Evolutionary conservation across 2,329 filamentous ascomycete species (phyloP), one percentile per base, ranked within the genome.

Genomic region (Cytospora leucostoma): DNA sequence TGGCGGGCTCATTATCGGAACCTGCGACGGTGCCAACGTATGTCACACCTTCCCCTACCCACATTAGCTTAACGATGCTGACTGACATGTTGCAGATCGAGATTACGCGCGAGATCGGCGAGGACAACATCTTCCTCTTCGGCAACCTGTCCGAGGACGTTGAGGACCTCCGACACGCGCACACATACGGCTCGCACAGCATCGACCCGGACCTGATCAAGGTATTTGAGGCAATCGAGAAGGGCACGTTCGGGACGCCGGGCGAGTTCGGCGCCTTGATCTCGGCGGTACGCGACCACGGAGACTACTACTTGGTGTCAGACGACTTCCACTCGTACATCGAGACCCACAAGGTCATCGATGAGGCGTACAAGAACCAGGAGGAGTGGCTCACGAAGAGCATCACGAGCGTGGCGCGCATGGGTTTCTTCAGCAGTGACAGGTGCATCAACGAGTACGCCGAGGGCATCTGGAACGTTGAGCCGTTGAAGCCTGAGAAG

Each of bases 51-150:
- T 27, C 50, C 38, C 38, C 38, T 5, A 5, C 38, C 40, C 15
- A 17, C 21, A 3, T n/a, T 19, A 11, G 13, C 12, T 21, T n/a
- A 59, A 55, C 13, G 47, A 2, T 27, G 27, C 65, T 71, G 8
- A 71, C 52, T 61, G 60, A 51, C 19, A 12, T 12, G 3, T 10
- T 56, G 77, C 65, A 89, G 91, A 97, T 97, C 76, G 93, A 97
- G 80, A 98, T 98, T 74, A 98, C 95, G 4, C 92, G 95, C 64
- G 95, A 99, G 78, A 91, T 98, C 73, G 92, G 93, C 71, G 93
- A 98, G 73, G 88, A 92, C 74, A 98, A 98, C 79, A 97, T 99
- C 75, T 99, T 99, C 87, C 86, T 99, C 70, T 98, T 99, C 74
- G 95, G 95, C 65, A 97, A 94, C 75, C 85, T 99, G 21, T 88